Evolutionary conservation across 305 asterid species (phyloP).

Genomic region (Rubia peregrina): DNA sequence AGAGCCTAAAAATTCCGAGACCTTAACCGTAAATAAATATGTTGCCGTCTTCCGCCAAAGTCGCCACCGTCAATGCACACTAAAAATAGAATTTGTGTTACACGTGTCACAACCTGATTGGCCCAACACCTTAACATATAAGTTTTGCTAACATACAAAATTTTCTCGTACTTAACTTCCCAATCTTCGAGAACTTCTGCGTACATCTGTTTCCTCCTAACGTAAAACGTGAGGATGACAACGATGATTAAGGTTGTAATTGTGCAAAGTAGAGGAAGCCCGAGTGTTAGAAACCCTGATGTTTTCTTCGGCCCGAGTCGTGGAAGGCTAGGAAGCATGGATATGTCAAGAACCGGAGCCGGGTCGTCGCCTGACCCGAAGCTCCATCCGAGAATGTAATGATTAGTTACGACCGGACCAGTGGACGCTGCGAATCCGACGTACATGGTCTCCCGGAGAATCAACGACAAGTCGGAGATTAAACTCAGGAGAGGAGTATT

Average conservation of each 20-base stretch:
- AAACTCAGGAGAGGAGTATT: slow-evolving; percentile 29
- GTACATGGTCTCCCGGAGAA: slow-evolving; percentile 21
- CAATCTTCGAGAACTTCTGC: slow-evolving; percentile 26
- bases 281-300: not conserved
- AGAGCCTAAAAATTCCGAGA: no score
- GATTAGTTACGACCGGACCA: not conserved
- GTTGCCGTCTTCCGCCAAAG: no score
- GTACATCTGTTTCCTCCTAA: slow-evolving; percentile 9
- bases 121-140: no score
- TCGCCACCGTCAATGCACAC: no score
- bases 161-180: slow-evolving; percentile 37
- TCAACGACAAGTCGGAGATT: slow-evolving; percentile 27
- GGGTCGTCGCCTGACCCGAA: slow-evolving; percentile 22
- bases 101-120: no score
- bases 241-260: not conserved
- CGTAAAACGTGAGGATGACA: slow-evolving; percentile 16
- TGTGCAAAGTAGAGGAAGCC: slow-evolving; percentile 18
- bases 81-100: no score
- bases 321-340: slow-evolving; percentile 43
- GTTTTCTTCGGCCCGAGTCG: slow-evolving; percentile 23
- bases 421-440: slow-evolving; percentile 5
- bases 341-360: slow-evolving; percentile 31
- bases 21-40: no score
- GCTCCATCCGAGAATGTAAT: slow-evolving; percentile 29
- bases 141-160: no score